Conservation (phyloP, 495 filamentous ascomycete species). For the Trichoderma orchidacearum region DNA sequence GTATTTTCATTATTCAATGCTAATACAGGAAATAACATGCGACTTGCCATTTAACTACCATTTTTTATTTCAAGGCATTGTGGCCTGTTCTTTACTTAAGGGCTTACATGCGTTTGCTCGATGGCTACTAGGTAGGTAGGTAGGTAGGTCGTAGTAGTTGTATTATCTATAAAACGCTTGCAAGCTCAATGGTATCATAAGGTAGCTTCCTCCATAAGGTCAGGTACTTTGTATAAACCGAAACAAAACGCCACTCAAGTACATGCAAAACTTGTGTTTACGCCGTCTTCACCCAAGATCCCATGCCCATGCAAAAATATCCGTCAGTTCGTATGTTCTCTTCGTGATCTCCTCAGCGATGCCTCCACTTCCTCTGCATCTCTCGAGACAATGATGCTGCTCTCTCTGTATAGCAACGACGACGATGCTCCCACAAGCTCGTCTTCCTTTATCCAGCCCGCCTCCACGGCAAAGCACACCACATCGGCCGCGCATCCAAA, state of each 20-base stretch:
- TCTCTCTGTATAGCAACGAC: constrained; percentile 11
- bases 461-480: constrained; percentile 26
- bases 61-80: too few relatives aligned
- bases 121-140: too few relatives aligned
- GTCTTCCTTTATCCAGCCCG: constrained; percentile 29
- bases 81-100: too few relatives aligned
- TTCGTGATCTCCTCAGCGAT: not conserved
- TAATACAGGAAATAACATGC: too few relatives aligned
- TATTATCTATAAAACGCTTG: not conserved
- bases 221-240: too few relatives aligned
- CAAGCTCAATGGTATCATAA: not conserved
- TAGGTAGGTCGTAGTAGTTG: not conserved
- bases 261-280: too few relatives aligned
- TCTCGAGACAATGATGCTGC: constrained; percentile 2
- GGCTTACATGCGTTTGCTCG: too few relatives aligned
- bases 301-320: too few relatives aligned
- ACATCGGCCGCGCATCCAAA: constrained; percentile 29
- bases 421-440: constrained; percentile 23
- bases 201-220: not conserved
- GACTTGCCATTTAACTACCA: too few relatives aligned
- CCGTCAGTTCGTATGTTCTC: not conserved
- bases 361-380: not conserved
- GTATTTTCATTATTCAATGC: too few relatives aligned
- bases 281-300: too few relatives aligned
- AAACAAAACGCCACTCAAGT: not conserved